Evolutionary conservation across 2,329 filamentous ascomycete genomes (phyloP).

Genomic region (Beauveria sp.): DNA sequence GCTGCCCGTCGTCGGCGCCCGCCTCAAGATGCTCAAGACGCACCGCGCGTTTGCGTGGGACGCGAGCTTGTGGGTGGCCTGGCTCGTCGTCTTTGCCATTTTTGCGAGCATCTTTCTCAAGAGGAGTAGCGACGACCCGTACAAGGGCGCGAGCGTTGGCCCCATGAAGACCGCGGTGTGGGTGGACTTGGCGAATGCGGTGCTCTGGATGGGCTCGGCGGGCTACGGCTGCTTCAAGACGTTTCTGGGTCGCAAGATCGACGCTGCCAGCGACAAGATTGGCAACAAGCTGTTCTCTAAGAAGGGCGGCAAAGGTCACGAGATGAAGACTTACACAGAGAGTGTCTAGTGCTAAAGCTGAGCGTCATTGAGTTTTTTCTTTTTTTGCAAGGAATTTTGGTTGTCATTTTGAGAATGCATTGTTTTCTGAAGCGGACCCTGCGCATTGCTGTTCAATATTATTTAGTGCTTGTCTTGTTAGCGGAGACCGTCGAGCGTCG

Average conservation of each 20-base stretch:
- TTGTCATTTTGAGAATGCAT: neutral
- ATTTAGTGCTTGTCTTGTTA: no score
- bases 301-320: slow-evolving; percentile 17
- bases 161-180: slow-evolving; percentile 66
- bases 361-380: neutral
- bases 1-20: slow-evolving; percentile 26
- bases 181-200: slow-evolving; percentile 60
- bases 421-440: no score
- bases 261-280: slow-evolving; percentile 29
- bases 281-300: slow-evolving; percentile 31
- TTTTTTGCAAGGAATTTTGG: neutral
- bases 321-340: slow-evolving; percentile 19
- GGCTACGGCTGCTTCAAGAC: slow-evolving; percentile 34
- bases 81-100: slow-evolving; percentile 63
- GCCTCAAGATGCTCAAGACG: slow-evolving; percentile 28
- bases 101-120: slow-evolving; percentile 65
- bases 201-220: slow-evolving; percentile 53
- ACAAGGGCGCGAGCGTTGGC: slow-evolving; percentile 34
- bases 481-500: no score
- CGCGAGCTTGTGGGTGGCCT: slow-evolving; percentile 37
- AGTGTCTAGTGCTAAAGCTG: slow-evolving; percentile 18
- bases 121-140: slow-evolving; percentile 43
- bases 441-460: neutral
- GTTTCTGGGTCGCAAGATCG: slow-evolving; percentile 33
- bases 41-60: slow-evolving; percentile 40